Percentiles rank a stretch among this genome's conserved stretches.
Evolutionary conservation across 2,329 filamentous ascomycete species (phyloP).

Genomic region (Sclerotinia glacialis): DNA sequence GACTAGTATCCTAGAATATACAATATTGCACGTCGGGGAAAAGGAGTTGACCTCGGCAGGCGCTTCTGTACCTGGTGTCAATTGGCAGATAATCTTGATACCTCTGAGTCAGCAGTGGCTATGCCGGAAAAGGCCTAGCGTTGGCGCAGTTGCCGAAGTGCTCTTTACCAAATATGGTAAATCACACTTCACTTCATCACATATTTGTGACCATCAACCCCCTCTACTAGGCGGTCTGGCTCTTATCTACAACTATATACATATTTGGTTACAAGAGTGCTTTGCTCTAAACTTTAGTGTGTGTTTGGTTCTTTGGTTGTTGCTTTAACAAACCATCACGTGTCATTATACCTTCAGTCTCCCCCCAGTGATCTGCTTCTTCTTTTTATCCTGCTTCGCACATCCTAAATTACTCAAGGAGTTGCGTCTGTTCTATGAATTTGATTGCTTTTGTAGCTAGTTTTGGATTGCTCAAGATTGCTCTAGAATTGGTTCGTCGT

Average conservation of each 20-base stretch:
- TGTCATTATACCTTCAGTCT: conserved; percentile 23
- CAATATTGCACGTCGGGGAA: too few relatives aligned
- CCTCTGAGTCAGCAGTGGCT: too few relatives aligned
- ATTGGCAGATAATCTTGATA: too few relatives aligned
- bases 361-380: conserved; percentile 13
- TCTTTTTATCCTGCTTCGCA: background rate
- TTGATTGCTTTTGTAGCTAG: background rate
- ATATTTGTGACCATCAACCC: conserved; percentile 32
- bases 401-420: background rate
- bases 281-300: background rate
- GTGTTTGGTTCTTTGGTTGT: conserved; percentile 14
- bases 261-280: background rate
- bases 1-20: too few relatives aligned
- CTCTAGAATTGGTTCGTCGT: too few relatives aligned
- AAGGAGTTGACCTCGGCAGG: too few relatives aligned
- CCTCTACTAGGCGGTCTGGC: conserved; percentile 1
- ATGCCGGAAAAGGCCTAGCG: too few relatives aligned
- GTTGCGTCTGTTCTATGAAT: background rate
- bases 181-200: background rate
- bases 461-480: background rate
- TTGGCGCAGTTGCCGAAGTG: too few relatives aligned
- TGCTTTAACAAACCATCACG: conserved; percentile 19
- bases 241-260: conserved; percentile 11
- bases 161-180: too few relatives aligned
- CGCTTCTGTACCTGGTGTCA: too few relatives aligned